These are phyloP conservation scores for Tolypocladium amazonense DNA, from an alignment of 2,329 filamentous ascomycete genomes.

Conservation along the genomic window DNA sequence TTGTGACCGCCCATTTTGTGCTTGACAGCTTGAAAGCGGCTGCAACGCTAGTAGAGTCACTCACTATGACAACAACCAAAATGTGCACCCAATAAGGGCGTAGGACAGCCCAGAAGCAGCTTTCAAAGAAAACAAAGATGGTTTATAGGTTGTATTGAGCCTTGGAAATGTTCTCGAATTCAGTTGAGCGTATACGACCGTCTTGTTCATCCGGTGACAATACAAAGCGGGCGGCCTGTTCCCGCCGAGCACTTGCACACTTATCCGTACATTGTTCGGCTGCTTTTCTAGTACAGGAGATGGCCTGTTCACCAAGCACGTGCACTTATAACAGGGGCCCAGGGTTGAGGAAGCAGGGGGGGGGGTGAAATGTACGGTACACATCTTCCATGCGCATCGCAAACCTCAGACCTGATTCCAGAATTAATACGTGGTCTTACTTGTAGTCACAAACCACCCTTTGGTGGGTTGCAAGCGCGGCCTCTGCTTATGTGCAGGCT, in stretches of 20 bases:
- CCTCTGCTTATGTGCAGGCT: neutral
- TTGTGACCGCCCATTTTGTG: neutral
- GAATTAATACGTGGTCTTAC: too few species aligned
- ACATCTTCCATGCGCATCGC: too few species aligned
- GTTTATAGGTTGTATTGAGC: neutral
- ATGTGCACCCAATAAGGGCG: neutral
- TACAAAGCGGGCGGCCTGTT: neutral
- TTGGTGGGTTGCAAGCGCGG: neutral
- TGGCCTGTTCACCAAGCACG: neutral
- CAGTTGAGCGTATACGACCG: neutral
- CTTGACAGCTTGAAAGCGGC: neutral
- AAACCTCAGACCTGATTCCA: too few species aligned
- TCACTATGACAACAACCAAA: neutral
- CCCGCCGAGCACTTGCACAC: neutral
- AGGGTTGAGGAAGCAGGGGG: too few species aligned
- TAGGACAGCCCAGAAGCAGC: neutral
- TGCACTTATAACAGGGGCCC: too few species aligned
- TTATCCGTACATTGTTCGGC: neutral
- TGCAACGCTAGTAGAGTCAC: neutral
- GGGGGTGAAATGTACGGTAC: too few species aligned
- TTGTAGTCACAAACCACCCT: too few species aligned
- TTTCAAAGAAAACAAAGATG: neutral
- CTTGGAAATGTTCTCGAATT: neutral
- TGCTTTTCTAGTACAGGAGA: neutral
- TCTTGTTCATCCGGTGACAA: neutral